Evolutionary conservation across 2,329 filamentous ascomycete genomes (phyloP).

Genomic region (Phaeosphaeria sp.): DNA sequence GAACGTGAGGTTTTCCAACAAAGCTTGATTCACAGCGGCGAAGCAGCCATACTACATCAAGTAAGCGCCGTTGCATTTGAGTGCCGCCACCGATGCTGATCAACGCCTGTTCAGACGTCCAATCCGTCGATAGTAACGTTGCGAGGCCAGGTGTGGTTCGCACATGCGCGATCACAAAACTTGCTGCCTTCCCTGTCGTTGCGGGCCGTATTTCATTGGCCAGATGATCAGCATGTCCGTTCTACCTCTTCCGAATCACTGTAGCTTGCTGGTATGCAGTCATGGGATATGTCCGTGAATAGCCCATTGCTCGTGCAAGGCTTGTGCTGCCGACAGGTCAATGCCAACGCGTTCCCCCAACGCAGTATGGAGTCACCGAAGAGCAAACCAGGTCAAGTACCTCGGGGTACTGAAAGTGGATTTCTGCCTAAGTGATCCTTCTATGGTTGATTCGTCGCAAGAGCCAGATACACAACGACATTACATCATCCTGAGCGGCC

Average conservation of each 20-base stretch:
- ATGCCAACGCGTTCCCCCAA: neutral
- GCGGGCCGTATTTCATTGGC: neutral
- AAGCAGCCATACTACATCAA: conserved; percentile 13
- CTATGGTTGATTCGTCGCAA: neutral
- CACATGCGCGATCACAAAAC: neutral
- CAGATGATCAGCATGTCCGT: neutral
- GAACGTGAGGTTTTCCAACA: neutral
- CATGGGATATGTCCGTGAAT: neutral
- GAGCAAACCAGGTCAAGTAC: neutral
- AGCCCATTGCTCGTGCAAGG: neutral
- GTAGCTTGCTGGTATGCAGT: neutral
- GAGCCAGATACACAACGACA: neutral
- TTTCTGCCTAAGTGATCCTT: too few relatives aligned
- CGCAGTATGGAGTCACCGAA: neutral
- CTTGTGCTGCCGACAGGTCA: neutral
- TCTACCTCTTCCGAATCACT: neutral
- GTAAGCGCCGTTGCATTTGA: conserved; percentile 13
- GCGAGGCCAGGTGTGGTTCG: neutral
- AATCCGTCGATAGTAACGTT: neutral
- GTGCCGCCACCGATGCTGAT: conserved; percentile 25
- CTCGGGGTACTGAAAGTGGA: too few relatives aligned
- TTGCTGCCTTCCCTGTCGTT: neutral
- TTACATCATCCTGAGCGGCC: neutral
- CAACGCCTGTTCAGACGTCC: conserved; percentile 12
- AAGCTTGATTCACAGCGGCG: conserved; percentile 5